Conservation (phyloP, 1,284 basidiomycete species). For the Chalciporus piperatoides region DNA sequence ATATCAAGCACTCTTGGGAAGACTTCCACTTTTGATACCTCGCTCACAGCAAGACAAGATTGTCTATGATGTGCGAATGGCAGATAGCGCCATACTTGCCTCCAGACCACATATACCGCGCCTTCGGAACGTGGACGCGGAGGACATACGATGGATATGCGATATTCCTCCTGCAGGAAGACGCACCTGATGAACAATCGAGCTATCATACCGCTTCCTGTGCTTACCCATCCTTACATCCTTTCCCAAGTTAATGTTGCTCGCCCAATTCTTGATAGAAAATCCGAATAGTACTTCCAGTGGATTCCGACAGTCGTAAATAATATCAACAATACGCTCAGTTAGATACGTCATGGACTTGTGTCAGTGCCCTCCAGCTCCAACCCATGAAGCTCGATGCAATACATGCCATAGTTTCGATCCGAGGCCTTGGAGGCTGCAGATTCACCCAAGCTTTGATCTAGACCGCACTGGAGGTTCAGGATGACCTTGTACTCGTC, state of each 20-base stretch:
- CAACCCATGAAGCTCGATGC: slow-evolving; percentile 77
- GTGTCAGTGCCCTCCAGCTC: slow-evolving; percentile 54
- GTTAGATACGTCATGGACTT: slow-evolving; percentile 25
- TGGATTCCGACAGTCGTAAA: slow-evolving; percentile 2
- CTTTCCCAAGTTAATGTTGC: not conserved
- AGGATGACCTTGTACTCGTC: slow-evolving; percentile 91
- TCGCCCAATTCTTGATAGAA: not conserved
- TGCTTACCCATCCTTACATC: not conserved
- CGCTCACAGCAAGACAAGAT: slow-evolving; percentile 8
- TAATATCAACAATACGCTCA: slow-evolving; percentile 7
- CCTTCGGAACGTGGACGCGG: slow-evolving; percentile 26
- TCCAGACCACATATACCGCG: slow-evolving; percentile 19
- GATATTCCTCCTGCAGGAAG: slow-evolving; percentile 10
- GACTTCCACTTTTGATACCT: slow-evolving; percentile 54
- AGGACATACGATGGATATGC: slow-evolving; percentile 37
- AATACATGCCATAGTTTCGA: slow-evolving; percentile 72
- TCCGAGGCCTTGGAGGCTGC: slow-evolving; percentile 53
- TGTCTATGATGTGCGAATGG: slow-evolving; percentile 32
- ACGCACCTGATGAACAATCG: slow-evolving; percentile 6
- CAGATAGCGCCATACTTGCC: slow-evolving; percentile 27
- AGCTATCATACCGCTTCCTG: not conserved
- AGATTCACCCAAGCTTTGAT: slow-evolving; percentile 50
- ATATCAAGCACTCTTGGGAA: slow-evolving; percentile 56
- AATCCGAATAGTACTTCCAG: not conserved
- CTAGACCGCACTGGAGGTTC: slow-evolving; percentile 80